Conservation (phyloP, 257 asterid species). For the Mitragyna speciosa region DNA sequence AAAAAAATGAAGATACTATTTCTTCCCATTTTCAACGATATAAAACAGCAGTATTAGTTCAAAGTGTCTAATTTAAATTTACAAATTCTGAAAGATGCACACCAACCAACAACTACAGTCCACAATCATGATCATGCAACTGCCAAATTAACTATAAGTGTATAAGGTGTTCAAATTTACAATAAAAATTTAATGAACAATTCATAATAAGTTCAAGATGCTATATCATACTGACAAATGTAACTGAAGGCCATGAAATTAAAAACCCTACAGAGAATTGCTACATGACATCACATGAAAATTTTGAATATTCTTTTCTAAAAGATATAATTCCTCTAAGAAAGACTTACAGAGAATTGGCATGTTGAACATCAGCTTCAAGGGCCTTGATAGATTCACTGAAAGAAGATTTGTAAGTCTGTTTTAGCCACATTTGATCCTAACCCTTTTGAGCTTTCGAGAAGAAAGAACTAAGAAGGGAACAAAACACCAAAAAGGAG, state of each 20-base stretch:
- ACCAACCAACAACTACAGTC: constrained; percentile 20
- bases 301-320: too few relatives aligned
- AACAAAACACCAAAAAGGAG: constrained; percentile 12
- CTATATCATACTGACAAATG: too few relatives aligned
- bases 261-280: too few relatives aligned
- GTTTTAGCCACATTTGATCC: constrained; percentile 50
- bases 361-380: constrained; percentile 74
- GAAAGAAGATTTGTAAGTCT: constrained; percentile 40
- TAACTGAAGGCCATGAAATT: too few relatives aligned
- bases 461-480: not conserved
- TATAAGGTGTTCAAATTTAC: not conserved
- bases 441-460: constrained; percentile 3
- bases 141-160: not conserved
- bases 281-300: too few relatives aligned
- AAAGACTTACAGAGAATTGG: constrained; percentile 57
- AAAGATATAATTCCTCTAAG: too few relatives aligned
- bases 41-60: not conserved
- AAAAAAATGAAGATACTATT: too few relatives aligned
- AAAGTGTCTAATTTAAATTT: not conserved
- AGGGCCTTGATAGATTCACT: constrained; percentile 63
- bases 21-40: too few relatives aligned
- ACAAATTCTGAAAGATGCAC: constrained; percentile 20
- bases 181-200: not conserved
- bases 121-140: constrained; percentile 21
- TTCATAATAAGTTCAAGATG: too few relatives aligned